Evolutionary conservation across 371 early-diverging fungal species (phyloP).

Genomic region (Mortierella sp.): DNA sequence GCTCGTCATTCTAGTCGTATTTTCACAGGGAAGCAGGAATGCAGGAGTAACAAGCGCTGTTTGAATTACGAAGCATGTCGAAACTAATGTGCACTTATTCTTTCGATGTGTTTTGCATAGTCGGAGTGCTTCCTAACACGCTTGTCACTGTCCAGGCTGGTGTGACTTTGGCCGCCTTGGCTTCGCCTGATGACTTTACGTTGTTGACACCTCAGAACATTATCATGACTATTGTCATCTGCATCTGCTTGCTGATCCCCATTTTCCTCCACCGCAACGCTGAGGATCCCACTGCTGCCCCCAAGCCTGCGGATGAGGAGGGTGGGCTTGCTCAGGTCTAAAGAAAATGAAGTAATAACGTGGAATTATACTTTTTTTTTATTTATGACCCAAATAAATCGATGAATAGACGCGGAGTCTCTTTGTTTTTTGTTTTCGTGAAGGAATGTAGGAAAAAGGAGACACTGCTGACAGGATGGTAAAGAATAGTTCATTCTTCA

Average conservation of each 20-base stretch:
- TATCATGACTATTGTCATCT: conserved; percentile 51
- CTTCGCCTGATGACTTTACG: conserved; percentile 64
- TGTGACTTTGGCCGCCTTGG: conserved; percentile 68
- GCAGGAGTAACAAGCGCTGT: too few relatives aligned
- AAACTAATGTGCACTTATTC: too few relatives aligned
- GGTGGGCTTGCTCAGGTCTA: conserved; percentile 34
- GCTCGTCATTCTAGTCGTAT: neutral
- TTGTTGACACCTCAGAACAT: conserved; percentile 52
- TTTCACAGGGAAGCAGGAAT: neutral
- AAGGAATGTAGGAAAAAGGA: conserved; percentile 4
- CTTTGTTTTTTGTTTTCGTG: neutral
- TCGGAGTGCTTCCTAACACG: conserved; percentile 68
- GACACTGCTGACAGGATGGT: neutral
- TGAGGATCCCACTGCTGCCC: conserved; percentile 28
- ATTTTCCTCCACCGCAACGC: conserved; percentile 34
- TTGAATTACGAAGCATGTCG: too few relatives aligned
- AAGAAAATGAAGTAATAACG: neutral
- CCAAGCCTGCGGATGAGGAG: conserved; percentile 23
- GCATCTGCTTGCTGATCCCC: conserved; percentile 42
- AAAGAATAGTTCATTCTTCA: neutral
- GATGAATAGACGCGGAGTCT: neutral
- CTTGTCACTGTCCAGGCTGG: conserved; percentile 75
- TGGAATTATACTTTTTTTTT: neutral
- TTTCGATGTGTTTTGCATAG: neutral
- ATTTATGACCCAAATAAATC: neutral